These are phyloP conservation scores for Mycosarcoma mackinlayi DNA, from an alignment of 1,284 basidiomycete genomes.

Conservation along the genomic window DNA sequence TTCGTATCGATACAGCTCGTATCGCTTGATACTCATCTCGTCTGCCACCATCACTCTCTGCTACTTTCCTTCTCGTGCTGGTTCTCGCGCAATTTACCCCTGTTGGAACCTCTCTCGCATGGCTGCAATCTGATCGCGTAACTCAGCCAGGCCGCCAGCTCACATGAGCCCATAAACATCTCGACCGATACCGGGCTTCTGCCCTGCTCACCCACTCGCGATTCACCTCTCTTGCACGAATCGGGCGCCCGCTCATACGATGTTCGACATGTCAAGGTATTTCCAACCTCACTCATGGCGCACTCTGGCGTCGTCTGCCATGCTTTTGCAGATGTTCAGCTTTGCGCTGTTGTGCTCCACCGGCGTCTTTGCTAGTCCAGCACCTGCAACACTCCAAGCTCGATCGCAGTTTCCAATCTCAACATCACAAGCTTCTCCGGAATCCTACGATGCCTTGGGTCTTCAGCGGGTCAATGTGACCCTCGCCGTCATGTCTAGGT, in stretches of 20 bases:
- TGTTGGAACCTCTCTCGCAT: no score
- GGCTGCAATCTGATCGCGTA: no score
- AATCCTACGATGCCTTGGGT: slow-evolving; percentile 15
- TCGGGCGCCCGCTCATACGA: not conserved
- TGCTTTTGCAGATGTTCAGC: slow-evolving; percentile 4
- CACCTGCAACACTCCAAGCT: slow-evolving; percentile 9
- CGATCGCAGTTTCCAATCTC: slow-evolving; percentile 23
- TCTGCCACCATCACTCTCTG: no score
- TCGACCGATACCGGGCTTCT: slow-evolving; percentile 1
- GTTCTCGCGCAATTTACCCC: no score
- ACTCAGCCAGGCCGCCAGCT: no score
- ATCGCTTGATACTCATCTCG: no score
- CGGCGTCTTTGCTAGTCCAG: slow-evolving; percentile 11
- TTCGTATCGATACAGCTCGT: no score
- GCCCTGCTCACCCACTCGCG: not conserved
- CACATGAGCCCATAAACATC: slow-evolving; percentile 17
- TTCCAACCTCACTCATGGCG: slow-evolving; percentile 5
- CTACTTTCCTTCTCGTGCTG: no score
- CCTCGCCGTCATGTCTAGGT: slow-evolving; percentile 54
- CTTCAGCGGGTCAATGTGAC: slow-evolving; percentile 47
- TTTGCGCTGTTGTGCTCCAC: slow-evolving; percentile 2
- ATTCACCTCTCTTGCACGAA: not conserved
- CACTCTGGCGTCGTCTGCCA: slow-evolving; percentile 1
- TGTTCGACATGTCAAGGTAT: not conserved
- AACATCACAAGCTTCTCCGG: slow-evolving; percentile 4